Evolutionary conservation across 1,139 yeast genomes (phyloP).

Genomic region (Nakaseomyces bracarensis): DNA sequence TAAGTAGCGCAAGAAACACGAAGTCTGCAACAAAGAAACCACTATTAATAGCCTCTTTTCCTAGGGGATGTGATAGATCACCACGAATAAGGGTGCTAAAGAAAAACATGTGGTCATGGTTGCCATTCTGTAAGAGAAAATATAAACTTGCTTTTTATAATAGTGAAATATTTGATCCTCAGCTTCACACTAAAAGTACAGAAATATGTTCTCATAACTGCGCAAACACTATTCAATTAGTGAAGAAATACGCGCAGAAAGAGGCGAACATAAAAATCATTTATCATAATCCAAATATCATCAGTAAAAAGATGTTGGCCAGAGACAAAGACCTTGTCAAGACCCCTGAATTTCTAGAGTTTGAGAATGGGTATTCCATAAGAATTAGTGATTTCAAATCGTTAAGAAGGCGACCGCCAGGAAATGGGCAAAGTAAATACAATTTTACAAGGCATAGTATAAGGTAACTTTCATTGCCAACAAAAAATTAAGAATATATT

Average conservation of each 20-base stretch:
- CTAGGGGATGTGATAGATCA: constrained; percentile 23
- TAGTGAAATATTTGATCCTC: constrained; percentile 11
- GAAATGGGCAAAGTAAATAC: not conserved
- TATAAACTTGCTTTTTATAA: constrained; percentile 22
- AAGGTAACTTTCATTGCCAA: too few species aligned
- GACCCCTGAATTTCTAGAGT: constrained; percentile 7
- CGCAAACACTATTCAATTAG: constrained; percentile 20
- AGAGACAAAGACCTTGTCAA: not conserved
- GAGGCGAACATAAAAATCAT: constrained; percentile 29
- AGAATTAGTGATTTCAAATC: constrained; percentile 9
- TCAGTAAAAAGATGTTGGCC: constrained; percentile 17
- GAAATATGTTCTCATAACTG: constrained; percentile 14
- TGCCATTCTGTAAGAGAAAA: constrained; percentile 24
- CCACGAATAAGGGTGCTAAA: constrained; percentile 25
- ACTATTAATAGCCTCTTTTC: constrained; percentile 26
- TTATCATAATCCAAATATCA: constrained; percentile 26
- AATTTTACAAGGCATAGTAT: not conserved
- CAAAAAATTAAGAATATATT: not conserved
- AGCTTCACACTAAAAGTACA: constrained; percentile 1
- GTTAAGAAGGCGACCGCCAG: not conserved
- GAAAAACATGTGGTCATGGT: constrained; percentile 19
- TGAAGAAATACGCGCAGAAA: constrained; percentile 20
- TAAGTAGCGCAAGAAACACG: constrained; percentile 19
- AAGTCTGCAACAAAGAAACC: constrained; percentile 22
- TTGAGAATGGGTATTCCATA: constrained; percentile 8